Conservation (phyloP, 2,329 filamentous ascomycete species). For the Fusarium sp. region DNA sequence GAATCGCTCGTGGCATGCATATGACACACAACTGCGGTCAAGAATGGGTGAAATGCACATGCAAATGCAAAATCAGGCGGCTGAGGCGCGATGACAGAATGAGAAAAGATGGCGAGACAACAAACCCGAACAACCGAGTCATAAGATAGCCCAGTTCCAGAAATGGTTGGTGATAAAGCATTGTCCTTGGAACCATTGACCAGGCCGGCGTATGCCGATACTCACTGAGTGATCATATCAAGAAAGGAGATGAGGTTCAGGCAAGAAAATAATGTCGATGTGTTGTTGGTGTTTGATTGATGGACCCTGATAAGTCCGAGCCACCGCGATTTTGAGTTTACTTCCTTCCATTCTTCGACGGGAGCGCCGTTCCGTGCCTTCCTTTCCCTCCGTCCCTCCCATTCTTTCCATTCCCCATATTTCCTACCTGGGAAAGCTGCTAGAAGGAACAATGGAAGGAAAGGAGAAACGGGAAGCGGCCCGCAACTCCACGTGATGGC, state of each 20-base stretch:
- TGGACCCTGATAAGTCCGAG: slow-evolving; percentile 4
- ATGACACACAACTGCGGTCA: slow-evolving; percentile 34
- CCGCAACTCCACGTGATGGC: slow-evolving; percentile 37
- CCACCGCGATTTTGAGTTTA: slow-evolving; percentile 38
- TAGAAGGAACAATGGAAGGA: slow-evolving; percentile 26
- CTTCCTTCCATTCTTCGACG: slow-evolving; percentile 15
- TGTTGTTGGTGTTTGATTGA: slow-evolving; percentile 26
- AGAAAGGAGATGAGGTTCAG: slow-evolving; percentile 10
- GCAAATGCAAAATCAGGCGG: slow-evolving; percentile 17
- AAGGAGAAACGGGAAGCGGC: slow-evolving; percentile 15
- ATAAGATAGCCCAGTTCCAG: slow-evolving; percentile 9
- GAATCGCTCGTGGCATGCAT: slow-evolving; percentile 34
- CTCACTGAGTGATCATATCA: background rate
- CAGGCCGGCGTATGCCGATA: slow-evolving; percentile 7
- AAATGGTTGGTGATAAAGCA: slow-evolving; percentile 9
- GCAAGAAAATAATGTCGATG: slow-evolving; percentile 20
- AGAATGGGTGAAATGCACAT: slow-evolving; percentile 15
- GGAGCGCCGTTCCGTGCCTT: slow-evolving; percentile 22
- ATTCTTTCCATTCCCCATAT: slow-evolving; percentile 4
- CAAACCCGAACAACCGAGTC: background rate
- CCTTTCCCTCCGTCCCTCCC: background rate
- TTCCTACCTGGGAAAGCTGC: slow-evolving; percentile 17
- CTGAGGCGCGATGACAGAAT: slow-evolving; percentile 14
- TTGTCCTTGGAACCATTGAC: slow-evolving; percentile 23
- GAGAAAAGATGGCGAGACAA: slow-evolving; percentile 23